phyloP scores from a whole-genome alignment of 371 early-diverging fungal genomes.

The Conidiobolus coronatus region DNA sequence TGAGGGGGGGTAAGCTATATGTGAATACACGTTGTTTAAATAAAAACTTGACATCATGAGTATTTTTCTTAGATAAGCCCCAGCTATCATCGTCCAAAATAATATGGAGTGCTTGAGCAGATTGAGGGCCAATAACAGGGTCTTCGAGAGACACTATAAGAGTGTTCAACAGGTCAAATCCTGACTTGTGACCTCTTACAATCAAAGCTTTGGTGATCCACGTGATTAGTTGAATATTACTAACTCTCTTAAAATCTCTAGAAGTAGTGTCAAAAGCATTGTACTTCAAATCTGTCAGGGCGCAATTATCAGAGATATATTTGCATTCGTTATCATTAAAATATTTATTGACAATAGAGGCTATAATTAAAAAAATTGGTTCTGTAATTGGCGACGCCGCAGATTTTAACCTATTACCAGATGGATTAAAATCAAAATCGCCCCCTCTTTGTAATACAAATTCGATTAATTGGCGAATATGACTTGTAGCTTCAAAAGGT shows the following conservation, averaged over 20 bases:
- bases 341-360: not conserved
- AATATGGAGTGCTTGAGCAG: constrained; percentile 37
- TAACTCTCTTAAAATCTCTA: not conserved
- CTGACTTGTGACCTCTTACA: constrained; percentile 19
- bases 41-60: constrained; percentile 42
- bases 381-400: no score
- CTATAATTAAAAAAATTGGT: not conserved
- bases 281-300: not conserved
- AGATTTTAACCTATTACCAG: no score
- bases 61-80: constrained; percentile 36
- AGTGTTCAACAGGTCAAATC: constrained; percentile 28
- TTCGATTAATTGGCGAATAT: no score
- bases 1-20: constrained; percentile 38
- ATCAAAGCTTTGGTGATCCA: constrained; percentile 33
- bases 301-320: not conserved
- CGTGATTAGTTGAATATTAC: not conserved
- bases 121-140: constrained; percentile 17
- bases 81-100: constrained; percentile 35
- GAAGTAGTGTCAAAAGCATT: not conserved
- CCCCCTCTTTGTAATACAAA: no score
- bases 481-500: no score
- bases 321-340: not conserved
- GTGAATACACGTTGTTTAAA: constrained; percentile 68
- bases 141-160: constrained; percentile 25
- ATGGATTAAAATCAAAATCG: no score